These are phyloP conservation scores for Malus sylvestris DNA, from an alignment of 306 rosid species.

Conservation along the genomic window DNA sequence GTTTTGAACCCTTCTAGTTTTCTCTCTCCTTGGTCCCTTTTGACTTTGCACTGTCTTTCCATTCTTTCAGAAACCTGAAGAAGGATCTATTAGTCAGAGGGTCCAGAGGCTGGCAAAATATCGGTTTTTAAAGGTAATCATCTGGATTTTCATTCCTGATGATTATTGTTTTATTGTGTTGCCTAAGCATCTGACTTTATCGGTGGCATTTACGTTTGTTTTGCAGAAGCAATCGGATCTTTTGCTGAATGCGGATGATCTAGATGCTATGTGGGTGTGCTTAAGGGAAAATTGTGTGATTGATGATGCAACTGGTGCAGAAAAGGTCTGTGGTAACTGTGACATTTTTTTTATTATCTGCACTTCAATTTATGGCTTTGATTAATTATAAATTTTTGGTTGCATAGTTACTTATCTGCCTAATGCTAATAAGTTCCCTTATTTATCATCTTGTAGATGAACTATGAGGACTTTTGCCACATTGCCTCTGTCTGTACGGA, in stretches of 20 bases:
- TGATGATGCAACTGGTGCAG: slow-evolving; percentile 97
- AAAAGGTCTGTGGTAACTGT: slow-evolving; percentile 53
- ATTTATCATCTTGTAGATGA: slow-evolving; percentile 63
- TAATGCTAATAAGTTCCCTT: slow-evolving; percentile 20
- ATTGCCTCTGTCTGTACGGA: slow-evolving; percentile 97
- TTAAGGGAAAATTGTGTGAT: slow-evolving; percentile 95
- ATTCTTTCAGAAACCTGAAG: slow-evolving; percentile 90
- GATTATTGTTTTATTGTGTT: slow-evolving; percentile 13
- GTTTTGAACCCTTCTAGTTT: background rate
- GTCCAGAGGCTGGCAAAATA: slow-evolving; percentile 92
- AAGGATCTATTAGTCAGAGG: slow-evolving; percentile 90
- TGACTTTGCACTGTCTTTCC: slow-evolving; percentile 6
- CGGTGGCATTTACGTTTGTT: slow-evolving; percentile 17
- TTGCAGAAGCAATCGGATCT: slow-evolving; percentile 96
- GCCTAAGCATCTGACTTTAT: slow-evolving; percentile 10
- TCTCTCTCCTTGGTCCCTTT: background rate
- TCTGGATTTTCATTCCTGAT: background rate
- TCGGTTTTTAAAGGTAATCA: slow-evolving; percentile 70
- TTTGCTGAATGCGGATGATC: slow-evolving; percentile 92
- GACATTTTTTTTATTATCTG: background rate
- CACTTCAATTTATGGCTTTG: background rate
- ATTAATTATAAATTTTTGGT: background rate
- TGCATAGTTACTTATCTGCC: slow-evolving; percentile 1
- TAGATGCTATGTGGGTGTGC: slow-evolving; percentile 98
- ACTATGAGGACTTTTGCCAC: slow-evolving; percentile 99